Evolutionary conservation across 1,139 yeast species (phyloP), one percentile per base, ranked within the genome.

Genomic region (Casaregolazyma suthepensis): DNA sequence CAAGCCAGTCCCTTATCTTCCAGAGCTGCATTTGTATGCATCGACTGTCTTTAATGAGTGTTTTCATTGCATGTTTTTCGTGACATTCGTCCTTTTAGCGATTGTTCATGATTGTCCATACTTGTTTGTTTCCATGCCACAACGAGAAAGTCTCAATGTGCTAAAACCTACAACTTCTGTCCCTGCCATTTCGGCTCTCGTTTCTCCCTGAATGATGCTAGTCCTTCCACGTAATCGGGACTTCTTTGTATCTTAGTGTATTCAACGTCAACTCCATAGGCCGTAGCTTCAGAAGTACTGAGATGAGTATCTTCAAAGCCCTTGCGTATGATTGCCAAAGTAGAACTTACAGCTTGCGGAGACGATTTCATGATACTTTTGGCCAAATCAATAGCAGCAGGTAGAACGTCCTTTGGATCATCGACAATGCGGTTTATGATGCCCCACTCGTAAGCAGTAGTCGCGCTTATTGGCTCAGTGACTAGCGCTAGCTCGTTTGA

Each of bases 401-500:
- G 62, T 40, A 65, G 51, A 13, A 67, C 63, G 9, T 66, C 61
- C 19, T 56, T 59, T 7, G 54, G 56, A 13, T 51, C 54, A 26
- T 58, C 60, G 2, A 62, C 69, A 2, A 67, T 56, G 18, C 58
- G 53, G 54, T 66, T 67, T 51, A 67, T 53, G 23, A 67, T 49
- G 5, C 71, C 71, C 69, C 70, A 67, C 17, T 54, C 51, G 13
- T 55, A 53, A 10, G 70, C 69, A 29, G 57, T 56, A 17, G 59
- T 54, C 1, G 68, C 67, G 3, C 64, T 52, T 45, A 67, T 63
- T 35, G 70, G 67, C 49, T 66, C 68, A 3, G 66, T 67, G 5
- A 64, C 57, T 7, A 67, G 56, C 1, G 70, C 70, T 48, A 67
- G 55, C 55, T 67, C 67, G 42, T 57, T 57, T 15, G 71, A 66